These are phyloP conservation scores for Reutealis trisperma DNA, from an alignment of 345 rosid species.

Conservation along the genomic window DNA sequence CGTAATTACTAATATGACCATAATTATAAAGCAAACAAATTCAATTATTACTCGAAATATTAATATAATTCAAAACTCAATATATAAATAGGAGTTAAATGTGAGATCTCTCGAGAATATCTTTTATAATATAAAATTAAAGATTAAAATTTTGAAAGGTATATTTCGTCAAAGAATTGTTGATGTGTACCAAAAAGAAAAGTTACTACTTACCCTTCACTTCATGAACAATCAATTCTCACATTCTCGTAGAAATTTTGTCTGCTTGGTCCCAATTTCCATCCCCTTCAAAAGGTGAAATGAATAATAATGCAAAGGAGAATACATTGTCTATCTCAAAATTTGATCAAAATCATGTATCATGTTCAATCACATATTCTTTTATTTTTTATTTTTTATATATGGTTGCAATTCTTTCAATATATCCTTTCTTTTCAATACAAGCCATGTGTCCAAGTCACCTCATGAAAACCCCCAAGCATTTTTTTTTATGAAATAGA, in stretches of 20 bases:
- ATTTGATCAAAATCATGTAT: background rate
- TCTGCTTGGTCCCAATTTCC: background rate
- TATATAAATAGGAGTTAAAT: too few relatives aligned
- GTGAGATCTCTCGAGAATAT: too few relatives aligned
- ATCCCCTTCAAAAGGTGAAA: too few relatives aligned
- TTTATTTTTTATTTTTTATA: too few relatives aligned
- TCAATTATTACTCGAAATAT: too few relatives aligned
- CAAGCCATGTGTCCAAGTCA: constrained; percentile 26
- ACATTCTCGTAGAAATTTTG: background rate
- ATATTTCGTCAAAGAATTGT: too few relatives aligned
- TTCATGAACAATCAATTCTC: background rate
- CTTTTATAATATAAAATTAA: too few relatives aligned
- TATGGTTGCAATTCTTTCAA: background rate
- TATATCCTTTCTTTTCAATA: background rate
- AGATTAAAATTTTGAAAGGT: too few relatives aligned
- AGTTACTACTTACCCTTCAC: background rate
- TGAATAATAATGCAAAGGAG: background rate
- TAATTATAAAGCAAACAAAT: too few relatives aligned
- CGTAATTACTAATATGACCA: too few relatives aligned
- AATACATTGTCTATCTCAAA: background rate
- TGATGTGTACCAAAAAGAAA: too few relatives aligned
- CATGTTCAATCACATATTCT: background rate
- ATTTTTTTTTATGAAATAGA: background rate
- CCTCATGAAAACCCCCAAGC: constrained; percentile 10
- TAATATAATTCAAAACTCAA: too few relatives aligned